Base-by-base conservation (phyloP, 2,329 filamentous ascomycete genomes). In the Colletotrichum nymphaeae region DNA sequence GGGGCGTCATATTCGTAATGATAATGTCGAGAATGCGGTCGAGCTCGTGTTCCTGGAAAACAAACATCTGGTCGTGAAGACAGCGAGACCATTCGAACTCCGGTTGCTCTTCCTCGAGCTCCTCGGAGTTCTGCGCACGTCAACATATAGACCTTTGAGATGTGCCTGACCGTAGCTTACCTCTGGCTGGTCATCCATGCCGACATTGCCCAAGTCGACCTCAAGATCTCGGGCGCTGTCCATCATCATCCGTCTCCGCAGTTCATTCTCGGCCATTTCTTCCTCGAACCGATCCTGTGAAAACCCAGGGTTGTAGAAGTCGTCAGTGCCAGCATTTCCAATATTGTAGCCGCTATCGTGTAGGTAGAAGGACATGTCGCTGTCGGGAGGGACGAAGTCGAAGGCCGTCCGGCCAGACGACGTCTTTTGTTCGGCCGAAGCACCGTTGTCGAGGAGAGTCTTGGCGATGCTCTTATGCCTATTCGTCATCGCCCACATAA, bases 401-500 rank as follows among this genome's bases (percentile, higher is more conserved):
- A 98, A 95, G 2, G 97, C 97, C 9, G 95, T 98, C 75, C 97
- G 92, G 42, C 97, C 97, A 12, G 94, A 95, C 0, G 95, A 97
- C 1, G 97, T 98, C 81, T 97, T 98, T 77, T 97, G 93, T 78
- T 98, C 96, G 3, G 95, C 93, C n/a, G 95, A 98, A 24, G 97
- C 97, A 19, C 95, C 95, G 78, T 97, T 94, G 81, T 99, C 96
- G 42, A 99, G 89, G 19, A 99, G 86, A 12, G 95, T 88, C 83
- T 98, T 98, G 46, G 96, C 95, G 77, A 99, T 99, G 60, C 92
- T 92, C 84, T 98, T 98, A 84, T 99, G 97, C 70, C 95, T 88
- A 83, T 99, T 99, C 69, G 97, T 99, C 94, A 98, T 98, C 63
- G 97, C 96, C 97, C 97, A 99, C 95, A 99, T 99, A 74, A 99